These are phyloP conservation scores for Leishmania amazonensis DNA, from an alignment of 208 protist species.

Conservation along the genomic window DNA sequence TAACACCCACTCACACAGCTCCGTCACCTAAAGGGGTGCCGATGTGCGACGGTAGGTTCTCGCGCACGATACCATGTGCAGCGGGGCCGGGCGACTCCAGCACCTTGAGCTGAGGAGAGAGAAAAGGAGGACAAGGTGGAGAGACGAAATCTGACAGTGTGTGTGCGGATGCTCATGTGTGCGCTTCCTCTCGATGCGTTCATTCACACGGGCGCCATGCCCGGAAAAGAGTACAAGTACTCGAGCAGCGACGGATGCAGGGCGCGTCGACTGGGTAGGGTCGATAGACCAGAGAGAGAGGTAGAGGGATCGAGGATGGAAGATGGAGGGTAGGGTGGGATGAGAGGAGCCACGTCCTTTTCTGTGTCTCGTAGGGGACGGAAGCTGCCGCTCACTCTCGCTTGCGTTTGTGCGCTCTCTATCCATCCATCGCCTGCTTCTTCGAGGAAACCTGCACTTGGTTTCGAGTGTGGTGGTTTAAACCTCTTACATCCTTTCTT, in stretches of 20 bases:
- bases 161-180: not conserved
- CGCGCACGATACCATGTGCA: not conserved
- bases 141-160: not conserved
- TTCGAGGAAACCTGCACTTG: not conserved
- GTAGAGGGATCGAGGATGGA: constrained; percentile 38
- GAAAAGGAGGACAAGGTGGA: not conserved
- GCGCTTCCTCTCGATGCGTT: not conserved
- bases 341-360: not conserved
- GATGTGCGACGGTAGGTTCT: not conserved
- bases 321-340: not conserved
- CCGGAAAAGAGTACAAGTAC: not conserved
- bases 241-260: not conserved
- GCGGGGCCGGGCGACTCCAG: not conserved
- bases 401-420: not conserved
- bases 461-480: not conserved
- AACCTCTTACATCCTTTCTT: not conserved
- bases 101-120: not conserved
- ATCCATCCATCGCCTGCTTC: not conserved
- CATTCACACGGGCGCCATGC: not conserved
- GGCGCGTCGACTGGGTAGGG: not conserved
- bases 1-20: not conserved
- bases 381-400: not conserved
- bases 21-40: not conserved
- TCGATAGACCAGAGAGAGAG: constrained; percentile 55
- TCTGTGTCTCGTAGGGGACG: not conserved